Percentiles rank a stretch among this genome's conserved stretches.
phyloP scores from a whole-genome alignment of 331 rosid genomes.

The Telfairia occidentalis region DNA sequence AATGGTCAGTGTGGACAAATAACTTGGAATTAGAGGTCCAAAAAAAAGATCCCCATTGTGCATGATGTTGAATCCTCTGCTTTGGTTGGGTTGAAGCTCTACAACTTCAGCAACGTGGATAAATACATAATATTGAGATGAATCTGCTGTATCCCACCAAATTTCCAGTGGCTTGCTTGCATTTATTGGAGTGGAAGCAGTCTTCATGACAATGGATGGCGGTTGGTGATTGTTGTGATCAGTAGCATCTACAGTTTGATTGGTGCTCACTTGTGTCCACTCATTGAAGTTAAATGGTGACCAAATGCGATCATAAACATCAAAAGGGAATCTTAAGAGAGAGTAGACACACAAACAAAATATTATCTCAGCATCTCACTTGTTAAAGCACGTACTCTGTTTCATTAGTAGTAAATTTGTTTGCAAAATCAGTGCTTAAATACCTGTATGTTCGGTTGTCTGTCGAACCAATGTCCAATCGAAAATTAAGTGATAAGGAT shows the following conservation, averaged over 20 bases:
- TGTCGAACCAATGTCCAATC: constrained; percentile 23
- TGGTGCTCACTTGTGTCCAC: constrained; percentile 20
- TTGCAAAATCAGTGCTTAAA: neutral
- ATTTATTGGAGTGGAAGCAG: constrained; percentile 22
- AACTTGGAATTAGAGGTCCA: constrained; percentile 8
- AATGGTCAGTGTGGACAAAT: constrained; percentile 8
- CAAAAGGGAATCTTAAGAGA: constrained; percentile 32
- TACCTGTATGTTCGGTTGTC: constrained; percentile 21
- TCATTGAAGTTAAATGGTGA: fast-evolving
- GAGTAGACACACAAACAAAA: neutral
- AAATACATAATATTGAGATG: constrained; percentile 3
- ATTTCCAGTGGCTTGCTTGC: neutral
- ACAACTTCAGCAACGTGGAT: constrained; percentile 25
- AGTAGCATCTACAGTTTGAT: constrained; percentile 3
- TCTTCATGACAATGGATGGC: constrained; percentile 33
- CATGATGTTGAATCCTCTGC: constrained; percentile 15
- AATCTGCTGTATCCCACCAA: neutral
- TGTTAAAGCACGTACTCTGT: neutral
- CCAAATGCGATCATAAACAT: constrained; percentile 42
- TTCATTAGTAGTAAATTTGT: neutral
- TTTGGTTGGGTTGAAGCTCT: constrained; percentile 10
- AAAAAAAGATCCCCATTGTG: constrained; percentile 6
- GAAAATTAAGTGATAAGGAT: constrained; percentile 15
- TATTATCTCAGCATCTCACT: neutral
- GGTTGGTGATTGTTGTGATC: constrained; percentile 12